Evolutionary conservation across 768 basidiomycete species (phyloP).

Genomic region (Rhodotorula diobovata): DNA sequence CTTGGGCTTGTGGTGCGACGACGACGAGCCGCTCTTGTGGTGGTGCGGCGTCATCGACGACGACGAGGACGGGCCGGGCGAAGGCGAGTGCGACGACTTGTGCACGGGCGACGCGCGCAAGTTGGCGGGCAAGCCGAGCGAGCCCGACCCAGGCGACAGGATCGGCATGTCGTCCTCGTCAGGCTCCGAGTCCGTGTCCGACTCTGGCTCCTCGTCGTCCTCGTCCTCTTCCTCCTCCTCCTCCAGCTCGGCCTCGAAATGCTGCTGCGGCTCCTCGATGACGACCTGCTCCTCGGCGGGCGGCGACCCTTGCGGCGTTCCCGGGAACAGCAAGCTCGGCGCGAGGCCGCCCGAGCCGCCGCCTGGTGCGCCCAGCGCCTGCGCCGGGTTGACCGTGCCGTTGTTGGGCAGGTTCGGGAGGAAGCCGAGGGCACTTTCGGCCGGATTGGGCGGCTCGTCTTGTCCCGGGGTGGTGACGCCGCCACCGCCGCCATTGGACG

Average conservation of each 20-base stretch:
- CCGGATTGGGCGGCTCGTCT: conserved; percentile 19
- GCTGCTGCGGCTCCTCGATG: background rate
- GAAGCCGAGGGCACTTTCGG: conserved; percentile 13
- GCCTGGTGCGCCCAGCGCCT: conserved; percentile 12
- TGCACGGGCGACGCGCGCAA: conserved; percentile 4
- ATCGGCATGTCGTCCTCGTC: background rate
- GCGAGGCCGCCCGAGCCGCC: conserved; percentile 56
- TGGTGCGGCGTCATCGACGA: no score
- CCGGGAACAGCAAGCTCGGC: conserved; percentile 59
- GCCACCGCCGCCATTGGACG: background rate
- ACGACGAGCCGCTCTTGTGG: background rate
- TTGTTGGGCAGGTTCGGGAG: no score
- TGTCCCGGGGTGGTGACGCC: background rate
- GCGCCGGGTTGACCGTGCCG: conserved; percentile 27
- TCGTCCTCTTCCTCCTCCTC: conserved; percentile 6
- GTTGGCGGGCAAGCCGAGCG: background rate
- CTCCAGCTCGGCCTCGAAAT: background rate
- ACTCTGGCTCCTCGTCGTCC: background rate
- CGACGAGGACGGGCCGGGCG: background rate
- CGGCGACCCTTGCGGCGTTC: background rate
- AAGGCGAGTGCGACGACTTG: conserved; percentile 8
- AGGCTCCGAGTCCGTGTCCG: conserved; percentile 7
- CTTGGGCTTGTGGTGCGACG: conserved; percentile 1
- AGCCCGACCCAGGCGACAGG: background rate
- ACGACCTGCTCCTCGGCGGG: background rate